Conservation (phyloP, 225 moss, liverwort and hornwort species). For the Thuidium tamariscinum region DNA sequence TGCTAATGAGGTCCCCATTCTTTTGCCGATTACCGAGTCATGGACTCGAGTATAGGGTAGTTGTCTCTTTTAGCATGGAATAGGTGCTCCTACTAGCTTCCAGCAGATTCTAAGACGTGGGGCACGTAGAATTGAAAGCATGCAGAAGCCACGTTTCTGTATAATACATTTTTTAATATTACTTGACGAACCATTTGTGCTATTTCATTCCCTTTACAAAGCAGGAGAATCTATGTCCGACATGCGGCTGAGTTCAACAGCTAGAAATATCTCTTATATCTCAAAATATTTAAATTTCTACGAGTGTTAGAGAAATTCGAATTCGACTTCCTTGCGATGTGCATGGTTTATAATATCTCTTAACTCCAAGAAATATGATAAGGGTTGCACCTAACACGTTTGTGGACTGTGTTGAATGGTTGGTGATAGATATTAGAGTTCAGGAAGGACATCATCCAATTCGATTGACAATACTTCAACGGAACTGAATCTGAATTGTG, state of each 20-base stretch:
- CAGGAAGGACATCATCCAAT: neutral
- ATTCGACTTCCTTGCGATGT: neutral
- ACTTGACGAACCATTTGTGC: neutral
- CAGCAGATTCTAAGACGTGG: neutral
- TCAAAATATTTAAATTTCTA: neutral
- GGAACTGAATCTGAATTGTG: neutral
- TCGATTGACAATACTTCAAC: neutral
- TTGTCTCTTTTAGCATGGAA: neutral
- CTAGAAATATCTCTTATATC: neutral
- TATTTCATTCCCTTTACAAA: neutral
- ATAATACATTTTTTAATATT: slow-evolving; percentile 7
- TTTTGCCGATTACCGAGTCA: neutral
- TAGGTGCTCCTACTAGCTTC: neutral
- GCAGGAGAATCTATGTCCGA: neutral
- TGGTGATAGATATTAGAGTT: neutral
- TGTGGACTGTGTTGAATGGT: neutral
- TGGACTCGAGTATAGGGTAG: neutral
- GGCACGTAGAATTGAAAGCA: slow-evolving; percentile 3
- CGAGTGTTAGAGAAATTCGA: neutral
- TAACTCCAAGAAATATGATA: neutral
- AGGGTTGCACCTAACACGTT: neutral
- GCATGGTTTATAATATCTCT: neutral
- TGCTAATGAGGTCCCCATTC: slow-evolving; percentile 9
- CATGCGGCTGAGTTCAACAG: neutral
- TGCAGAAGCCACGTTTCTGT: slow-evolving; percentile 1